phyloP scores from a whole-genome alignment of 805 yeast species.

The Monosporozyma aerobia region DNA sequence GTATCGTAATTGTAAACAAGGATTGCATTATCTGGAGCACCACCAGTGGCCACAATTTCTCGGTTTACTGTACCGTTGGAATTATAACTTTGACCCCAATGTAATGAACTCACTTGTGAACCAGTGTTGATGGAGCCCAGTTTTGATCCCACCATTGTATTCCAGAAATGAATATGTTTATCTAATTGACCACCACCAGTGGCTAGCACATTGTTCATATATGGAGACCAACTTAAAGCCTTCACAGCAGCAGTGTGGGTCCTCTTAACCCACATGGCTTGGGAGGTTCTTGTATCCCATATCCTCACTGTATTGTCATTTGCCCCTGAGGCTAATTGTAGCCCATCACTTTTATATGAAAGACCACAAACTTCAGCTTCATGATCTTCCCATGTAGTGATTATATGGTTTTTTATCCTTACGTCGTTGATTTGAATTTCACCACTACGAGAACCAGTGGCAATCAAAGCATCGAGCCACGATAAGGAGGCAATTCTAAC shows the following conservation, averaged over 20 bases:
- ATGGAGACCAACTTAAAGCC: conserved; percentile 92
- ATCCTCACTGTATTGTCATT: conserved; percentile 88
- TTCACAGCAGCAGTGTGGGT: conserved; percentile 91
- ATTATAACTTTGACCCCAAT: conserved; percentile 62
- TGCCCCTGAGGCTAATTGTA: conserved; percentile 84
- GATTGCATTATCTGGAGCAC: conserved; percentile 80
- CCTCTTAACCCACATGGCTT: conserved; percentile 66
- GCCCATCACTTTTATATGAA: conserved; percentile 75
- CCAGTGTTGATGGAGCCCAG: conserved; percentile 84
- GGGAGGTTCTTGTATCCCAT: conserved; percentile 74
- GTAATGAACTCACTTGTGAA: conserved; percentile 86
- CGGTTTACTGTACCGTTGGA: conserved; percentile 23
- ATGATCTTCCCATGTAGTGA: conserved; percentile 53
- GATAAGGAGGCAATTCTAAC: conserved; percentile 75
- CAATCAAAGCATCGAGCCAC: conserved; percentile 74
- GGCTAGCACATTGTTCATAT: conserved; percentile 72
- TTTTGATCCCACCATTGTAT: conserved; percentile 80
- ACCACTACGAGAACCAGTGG: conserved; percentile 86
- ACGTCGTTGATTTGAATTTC: conserved; percentile 84
- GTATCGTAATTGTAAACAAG: conserved; percentile 81
- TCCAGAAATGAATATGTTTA: conserved; percentile 88
- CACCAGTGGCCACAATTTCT: conserved; percentile 91
- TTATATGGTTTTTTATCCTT: conserved; percentile 68
- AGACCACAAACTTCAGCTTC: conserved; percentile 89
- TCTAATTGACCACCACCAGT: conserved; percentile 96